A percentile compares a stretch with the other conserved stretches of the same genome.
Evolutionary conservation across 2,329 filamentous ascomycete genomes (phyloP).

Genomic region (Ampelomyces quisqualis): DNA sequence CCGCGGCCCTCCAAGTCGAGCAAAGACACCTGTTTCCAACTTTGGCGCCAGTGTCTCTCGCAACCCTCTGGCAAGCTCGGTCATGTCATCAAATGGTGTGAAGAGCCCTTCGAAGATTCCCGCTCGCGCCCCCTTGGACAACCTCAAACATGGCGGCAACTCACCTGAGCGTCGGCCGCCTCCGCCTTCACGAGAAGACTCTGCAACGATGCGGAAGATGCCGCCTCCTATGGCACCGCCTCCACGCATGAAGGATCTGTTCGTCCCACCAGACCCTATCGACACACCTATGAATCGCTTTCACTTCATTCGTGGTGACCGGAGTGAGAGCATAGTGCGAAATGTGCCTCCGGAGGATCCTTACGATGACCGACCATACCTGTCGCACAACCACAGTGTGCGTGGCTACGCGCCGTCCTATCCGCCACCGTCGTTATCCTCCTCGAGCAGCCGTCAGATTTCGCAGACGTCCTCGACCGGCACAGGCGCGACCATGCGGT

Average conservation of each 20-base stretch:
- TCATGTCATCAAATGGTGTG: slow-evolving; percentile 32
- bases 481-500: slow-evolving; percentile 62
- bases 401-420: slow-evolving; percentile 31
- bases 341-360: slow-evolving; percentile 74
- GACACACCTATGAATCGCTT: slow-evolving; percentile 50
- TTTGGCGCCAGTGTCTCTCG: slow-evolving; percentile 40
- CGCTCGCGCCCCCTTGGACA: slow-evolving; percentile 67
- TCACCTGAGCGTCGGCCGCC: slow-evolving; percentile 68
- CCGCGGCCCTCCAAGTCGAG: slow-evolving; percentile 45
- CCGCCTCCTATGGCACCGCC: slow-evolving; percentile 60
- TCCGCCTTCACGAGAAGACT: slow-evolving; percentile 33
- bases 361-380: slow-evolving; percentile 63
- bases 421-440: slow-evolving; percentile 29
- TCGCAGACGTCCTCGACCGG: slow-evolving; percentile 61
- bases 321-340: slow-evolving; percentile 60
- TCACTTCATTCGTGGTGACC: slow-evolving; percentile 46
- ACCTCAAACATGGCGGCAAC: slow-evolving; percentile 70
- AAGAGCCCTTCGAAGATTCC: slow-evolving; percentile 69
- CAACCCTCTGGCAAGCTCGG: slow-evolving; percentile 42
- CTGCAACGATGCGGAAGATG: slow-evolving; percentile 43
- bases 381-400: slow-evolving; percentile 37
- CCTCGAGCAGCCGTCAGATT: slow-evolving; percentile 60
- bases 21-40: slow-evolving; percentile 47
- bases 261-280: slow-evolving; percentile 52
- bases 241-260: slow-evolving; percentile 88